Evolutionary conservation across 2,329 filamentous ascomycete species (phyloP), one percentile per base, ranked within the genome.

Genomic region (Rugonectria rugulosa): DNA sequence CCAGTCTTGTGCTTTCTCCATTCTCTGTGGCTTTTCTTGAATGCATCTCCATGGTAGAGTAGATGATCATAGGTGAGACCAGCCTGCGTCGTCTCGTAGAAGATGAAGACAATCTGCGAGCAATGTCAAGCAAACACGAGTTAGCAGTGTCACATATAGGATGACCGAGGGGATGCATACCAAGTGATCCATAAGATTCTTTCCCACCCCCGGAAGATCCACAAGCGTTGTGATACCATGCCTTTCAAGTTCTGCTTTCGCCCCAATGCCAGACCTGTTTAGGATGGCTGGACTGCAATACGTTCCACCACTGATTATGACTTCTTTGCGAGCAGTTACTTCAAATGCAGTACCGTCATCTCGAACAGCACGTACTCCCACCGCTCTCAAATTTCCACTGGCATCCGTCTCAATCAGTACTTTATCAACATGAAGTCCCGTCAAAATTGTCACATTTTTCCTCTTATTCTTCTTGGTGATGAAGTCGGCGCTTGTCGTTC

Each of bases 1-100:
- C 86, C 86, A 3, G 76, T 75, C 63, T 85, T 85, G 40, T 81
- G 77, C 23, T 84, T 78, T 67, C 83, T 80, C 79, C 83, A 88
- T 40, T 82, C 75, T 11, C 76, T 68, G 61, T 83, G 81, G 0
- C 81, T 77, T 45, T 78, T 78, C 11, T 73, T 72, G 15, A 81
- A 72, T 20, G 78, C 81, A 58, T 82, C 74, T 26, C 75, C 77
- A 57, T 85, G 83, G 70, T 84, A 83, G 34, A 83, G 76, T 2
- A 70, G 63, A n/a, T 81, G 70, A 66, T 88, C 85, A 46, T 75
- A 84, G 11, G 84, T 86, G 9, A 86, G 63, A 2, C 77, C 78
- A 17, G 76, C 68, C 48, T 79, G 74, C 10, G 75, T 76, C 1
- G 83, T 80, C 70, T 86, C 81, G 67, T 88, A 88, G 68, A 84